Conservation (phyloP, 2,329 filamentous ascomycete genomes). For the Colletotrichum gloeosporioides region DNA sequence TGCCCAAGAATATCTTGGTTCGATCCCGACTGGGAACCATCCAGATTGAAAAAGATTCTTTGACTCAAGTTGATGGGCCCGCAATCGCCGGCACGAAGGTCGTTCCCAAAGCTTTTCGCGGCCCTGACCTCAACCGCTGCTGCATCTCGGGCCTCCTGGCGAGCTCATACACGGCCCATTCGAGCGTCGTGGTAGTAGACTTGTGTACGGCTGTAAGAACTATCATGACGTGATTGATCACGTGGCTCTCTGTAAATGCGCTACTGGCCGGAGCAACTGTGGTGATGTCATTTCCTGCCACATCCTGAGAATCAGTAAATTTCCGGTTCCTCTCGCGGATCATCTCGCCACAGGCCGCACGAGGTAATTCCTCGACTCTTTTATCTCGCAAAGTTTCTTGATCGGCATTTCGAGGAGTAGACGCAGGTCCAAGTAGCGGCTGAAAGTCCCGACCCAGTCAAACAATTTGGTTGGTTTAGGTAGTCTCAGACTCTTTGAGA, state of each 20-base stretch:
- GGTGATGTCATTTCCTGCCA: neutral
- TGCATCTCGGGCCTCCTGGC: neutral
- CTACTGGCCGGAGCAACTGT: neutral
- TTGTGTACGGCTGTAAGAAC: neutral
- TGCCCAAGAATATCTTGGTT: too few species aligned
- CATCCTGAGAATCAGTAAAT: neutral
- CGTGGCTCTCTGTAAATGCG: neutral
- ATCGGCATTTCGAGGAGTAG: neutral
- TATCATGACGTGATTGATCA: neutral
- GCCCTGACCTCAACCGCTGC: neutral
- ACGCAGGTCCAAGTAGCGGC: neutral
- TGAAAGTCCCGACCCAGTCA: neutral
- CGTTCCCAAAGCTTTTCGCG: neutral
- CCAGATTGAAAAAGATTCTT: too few species aligned
- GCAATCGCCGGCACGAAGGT: neutral
- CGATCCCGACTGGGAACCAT: too few species aligned
- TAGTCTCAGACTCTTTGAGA: neutral
- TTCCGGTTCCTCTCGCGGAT: neutral
- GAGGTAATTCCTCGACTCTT: neutral
- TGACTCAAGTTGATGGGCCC: too few species aligned
- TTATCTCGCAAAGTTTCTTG: neutral
- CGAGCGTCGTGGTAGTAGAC: neutral
- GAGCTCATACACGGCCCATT: neutral
- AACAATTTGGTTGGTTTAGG: neutral
- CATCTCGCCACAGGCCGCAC: neutral